These are phyloP conservation scores for Pyrrhoderma noxium DNA, from an alignment of 1,284 basidiomycete species.

Conservation along the genomic window DNA sequence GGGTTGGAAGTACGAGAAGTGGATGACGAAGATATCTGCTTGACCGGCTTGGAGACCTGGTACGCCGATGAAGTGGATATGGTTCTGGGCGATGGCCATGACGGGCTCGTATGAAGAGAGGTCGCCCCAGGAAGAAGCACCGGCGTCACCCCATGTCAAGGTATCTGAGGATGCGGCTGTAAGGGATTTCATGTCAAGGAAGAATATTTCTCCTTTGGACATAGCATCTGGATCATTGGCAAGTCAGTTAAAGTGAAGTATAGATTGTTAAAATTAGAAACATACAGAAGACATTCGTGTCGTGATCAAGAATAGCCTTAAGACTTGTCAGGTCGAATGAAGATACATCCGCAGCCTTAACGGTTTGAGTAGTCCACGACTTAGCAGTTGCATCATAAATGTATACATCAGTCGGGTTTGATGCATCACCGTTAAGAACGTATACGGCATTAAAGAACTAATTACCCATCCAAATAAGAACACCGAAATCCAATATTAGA, in stretches of 20 bases:
- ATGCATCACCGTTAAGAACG: constrained; percentile 65
- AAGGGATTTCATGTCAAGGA: constrained; percentile 58
- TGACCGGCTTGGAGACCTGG: constrained; percentile 58
- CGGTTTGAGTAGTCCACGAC: constrained; percentile 59
- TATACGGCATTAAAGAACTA: constrained; percentile 75
- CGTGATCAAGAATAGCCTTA: constrained; percentile 74
- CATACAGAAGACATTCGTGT: constrained; percentile 79
- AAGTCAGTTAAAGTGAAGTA: constrained; percentile 6
- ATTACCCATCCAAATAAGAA: background rate
- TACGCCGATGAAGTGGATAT: constrained; percentile 73
- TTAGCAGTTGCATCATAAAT: constrained; percentile 60
- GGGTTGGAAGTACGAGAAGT: constrained; percentile 80
- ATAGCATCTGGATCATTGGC: constrained; percentile 45
- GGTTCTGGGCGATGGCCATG: constrained; percentile 74
- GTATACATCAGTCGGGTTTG: constrained; percentile 55
- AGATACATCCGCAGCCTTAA: constrained; percentile 32
- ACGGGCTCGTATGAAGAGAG: constrained; percentile 53
- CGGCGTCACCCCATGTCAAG: constrained; percentile 55
- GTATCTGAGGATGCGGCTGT: constrained; percentile 50
- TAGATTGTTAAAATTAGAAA: constrained; percentile 21
- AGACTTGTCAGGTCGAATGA: constrained; percentile 50
- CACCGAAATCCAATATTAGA: background rate
- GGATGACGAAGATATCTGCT: constrained; percentile 79
- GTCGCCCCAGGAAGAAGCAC: constrained; percentile 40
- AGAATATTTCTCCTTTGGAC: constrained; percentile 52